These are phyloP conservation scores for Apiotrichum brassicae DNA, from an alignment of 1,284 basidiomycete genomes.

Conservation along the genomic window DNA sequence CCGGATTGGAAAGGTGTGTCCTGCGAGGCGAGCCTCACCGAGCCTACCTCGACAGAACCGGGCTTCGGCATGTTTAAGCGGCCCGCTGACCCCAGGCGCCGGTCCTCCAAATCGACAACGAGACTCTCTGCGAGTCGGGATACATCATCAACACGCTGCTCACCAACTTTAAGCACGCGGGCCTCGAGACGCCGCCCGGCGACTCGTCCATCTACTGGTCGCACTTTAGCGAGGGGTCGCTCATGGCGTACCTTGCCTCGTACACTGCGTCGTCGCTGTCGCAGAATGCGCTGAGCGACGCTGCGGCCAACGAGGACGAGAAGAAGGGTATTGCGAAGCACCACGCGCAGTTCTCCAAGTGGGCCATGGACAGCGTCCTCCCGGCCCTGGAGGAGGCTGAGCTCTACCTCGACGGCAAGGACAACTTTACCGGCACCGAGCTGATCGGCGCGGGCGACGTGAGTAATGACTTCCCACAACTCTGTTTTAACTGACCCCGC, in stretches of 20 bases:
- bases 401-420: conserved; percentile 19
- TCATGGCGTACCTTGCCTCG: conserved; percentile 33
- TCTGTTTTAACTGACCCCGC: background rate
- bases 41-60: too few relatives aligned
- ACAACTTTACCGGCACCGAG: conserved; percentile 33
- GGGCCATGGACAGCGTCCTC: conserved; percentile 6
- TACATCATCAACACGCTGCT: conserved; percentile 33
- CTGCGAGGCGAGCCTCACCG: background rate
- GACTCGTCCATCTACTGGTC: conserved; percentile 30
- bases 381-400: conserved; percentile 26
- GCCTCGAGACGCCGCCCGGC: conserved; percentile 20
- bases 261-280: conserved; percentile 8
- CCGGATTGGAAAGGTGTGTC: conserved; percentile 29
- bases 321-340: conserved; percentile 15
- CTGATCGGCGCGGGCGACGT: conserved; percentile 39
- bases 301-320: conserved; percentile 11
- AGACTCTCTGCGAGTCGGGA: conserved; percentile 31
- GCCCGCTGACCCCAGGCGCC: conserved; percentile 21
- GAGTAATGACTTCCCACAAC: conserved; percentile 9
- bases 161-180: background rate
- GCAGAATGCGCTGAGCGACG: background rate
- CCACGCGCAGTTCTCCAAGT: conserved; percentile 5
- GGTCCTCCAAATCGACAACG: conserved; percentile 26
- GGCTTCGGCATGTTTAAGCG: conserved; percentile 3
- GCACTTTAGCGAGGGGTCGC: conserved; percentile 35